Evolutionary conservation across 2,329 filamentous ascomycete genomes (phyloP), one percentile per base, ranked within the genome.

Genomic region (Penicillium griseofulvum): DNA sequence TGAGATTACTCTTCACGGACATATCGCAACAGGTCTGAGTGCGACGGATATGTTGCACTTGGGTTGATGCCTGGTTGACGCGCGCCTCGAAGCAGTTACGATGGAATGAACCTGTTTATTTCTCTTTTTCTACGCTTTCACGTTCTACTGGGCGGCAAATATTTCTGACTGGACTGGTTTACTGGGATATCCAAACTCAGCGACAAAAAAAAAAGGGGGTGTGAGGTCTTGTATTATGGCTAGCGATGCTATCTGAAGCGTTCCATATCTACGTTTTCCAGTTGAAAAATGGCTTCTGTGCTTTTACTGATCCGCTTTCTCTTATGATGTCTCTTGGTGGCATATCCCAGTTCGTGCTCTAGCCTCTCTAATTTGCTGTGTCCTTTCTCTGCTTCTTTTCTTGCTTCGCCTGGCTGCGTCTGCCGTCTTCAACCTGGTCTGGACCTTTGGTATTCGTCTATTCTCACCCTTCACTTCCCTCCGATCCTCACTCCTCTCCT

Each of bases 1-100:
- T 92, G 79, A 79, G 49, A 49, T 39, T 28, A 43, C 6, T 26
- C 49, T 44, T 41, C 48, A 44, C 31, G 47, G 36, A 52, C 42
- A 31, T 38, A 43, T 49, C 47, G 41, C 42, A 54, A 60, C 55
- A 58, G 60, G 58, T 53, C 41, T 31, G 33, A 54, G 29, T 54
- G 53, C 49, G 41, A 41, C 36, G 17, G 36, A 46, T 28, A 19
- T 34, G 22, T 44, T 34, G 48, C 42, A 44, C 53, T 33, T 41
- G 36, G 49, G 41, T 52, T 48, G 51, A 53, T 49, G 53, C 52
- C 52, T 51, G 29, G 52, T 56, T 58, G 54, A 54, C 33, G 39
- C 19, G 34, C 52, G 45, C 46, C 37, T 51, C 39, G 52, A 54
- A 54, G 49, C 61, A 65, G 61, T 57, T 65, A 65, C 64, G 61